Evolutionary conservation across 225 moss, liverwort and hornwort species (phyloP), one percentile per base, ranked within the genome.

Genomic region (Polytrichum formosum): DNA sequence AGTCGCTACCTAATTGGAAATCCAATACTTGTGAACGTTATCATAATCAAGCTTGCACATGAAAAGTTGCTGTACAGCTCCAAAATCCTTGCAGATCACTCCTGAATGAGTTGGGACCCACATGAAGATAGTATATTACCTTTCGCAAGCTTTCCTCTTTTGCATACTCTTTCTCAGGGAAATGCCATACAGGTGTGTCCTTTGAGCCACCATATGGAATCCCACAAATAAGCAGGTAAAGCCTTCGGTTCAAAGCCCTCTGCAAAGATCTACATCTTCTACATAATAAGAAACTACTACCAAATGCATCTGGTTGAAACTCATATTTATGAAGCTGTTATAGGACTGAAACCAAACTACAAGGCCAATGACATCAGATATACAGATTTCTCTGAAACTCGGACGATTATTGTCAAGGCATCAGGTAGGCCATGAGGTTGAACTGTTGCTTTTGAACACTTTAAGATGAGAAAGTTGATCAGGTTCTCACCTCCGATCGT

Each of bases 141-240:
- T 83, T 72, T 67, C 94, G 78, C 72, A 98, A 77, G 74, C 70
- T 90, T 26, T 92, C 91, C 69, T 98, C 97, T 67, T 90, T 81
- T 2, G 78, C 71, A 25, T 94, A 94, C 72, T 90, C 82, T 76
- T 88, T 98, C 70, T 93, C 92, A 28, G 92, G 94, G 62, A 98
- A 98, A 69, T 98, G 91, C 97, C 97, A 98, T 26, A 78, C 82
- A 64, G 88, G 82, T 72, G 88, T 85, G 67, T 86, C 90, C 65
- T 87, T 83, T 21, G 65, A 65, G 65, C 74, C 74, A 64, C 92
- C 92, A 56, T 72, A 85, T 2, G 90, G 91, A 23, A 80, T 67
- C 73, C 97, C 97, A 59, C 84, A 87, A 59, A 98, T 73, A 61
- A 98, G 88, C 64, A 98, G 87, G 68, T 98, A 98, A 33, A 98